Evolutionary conservation across 2,329 filamentous ascomycete species (phyloP).

Genomic region (Monosporascus cannonballus): DNA sequence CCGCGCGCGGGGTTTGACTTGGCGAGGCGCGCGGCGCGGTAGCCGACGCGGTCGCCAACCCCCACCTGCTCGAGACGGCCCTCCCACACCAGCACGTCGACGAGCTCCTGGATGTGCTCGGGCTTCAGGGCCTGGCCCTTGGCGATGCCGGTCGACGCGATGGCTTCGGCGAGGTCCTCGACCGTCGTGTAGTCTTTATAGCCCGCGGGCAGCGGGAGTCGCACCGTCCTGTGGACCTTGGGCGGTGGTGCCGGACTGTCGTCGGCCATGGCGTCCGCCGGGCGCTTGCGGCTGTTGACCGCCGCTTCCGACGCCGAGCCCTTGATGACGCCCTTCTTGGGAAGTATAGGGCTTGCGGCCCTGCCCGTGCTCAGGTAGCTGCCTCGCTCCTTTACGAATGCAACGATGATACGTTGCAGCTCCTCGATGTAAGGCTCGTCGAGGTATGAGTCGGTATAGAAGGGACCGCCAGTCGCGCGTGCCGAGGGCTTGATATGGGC

Average conservation of each 20-base stretch:
- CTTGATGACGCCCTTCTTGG: constrained; percentile 51
- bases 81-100: constrained; percentile 86
- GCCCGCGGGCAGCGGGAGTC: constrained; percentile 53
- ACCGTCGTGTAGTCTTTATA: constrained; percentile 78
- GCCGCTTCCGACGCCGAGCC: constrained; percentile 35
- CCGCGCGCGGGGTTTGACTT: constrained; percentile 29
- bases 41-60: constrained; percentile 43
- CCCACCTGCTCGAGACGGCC: constrained; percentile 67
- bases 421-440: constrained; percentile 83
- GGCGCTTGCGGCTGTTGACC: constrained; percentile 42
- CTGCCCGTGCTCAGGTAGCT: constrained; percentile 29
- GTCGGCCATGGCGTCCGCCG: constrained; percentile 37
- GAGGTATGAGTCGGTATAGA: constrained; percentile 87
- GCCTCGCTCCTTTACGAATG: constrained; percentile 26
- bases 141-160: constrained; percentile 64
- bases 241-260: constrained; percentile 13
- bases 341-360: constrained; percentile 32
- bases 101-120: constrained; percentile 74
- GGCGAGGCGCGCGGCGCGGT: constrained; percentile 44
- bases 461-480: constrained; percentile 86
- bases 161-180: constrained; percentile 66
- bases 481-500: constrained; percentile 78
- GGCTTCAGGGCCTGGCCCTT: constrained; percentile 65
- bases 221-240: constrained; percentile 27
- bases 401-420: constrained; percentile 46